A percentile compares a stretch with the other conserved stretches of the same genome.
Evolutionary conservation across 495 filamentous ascomycete genomes (phyloP).

Genomic region (Lentithecium fluviatile): DNA sequence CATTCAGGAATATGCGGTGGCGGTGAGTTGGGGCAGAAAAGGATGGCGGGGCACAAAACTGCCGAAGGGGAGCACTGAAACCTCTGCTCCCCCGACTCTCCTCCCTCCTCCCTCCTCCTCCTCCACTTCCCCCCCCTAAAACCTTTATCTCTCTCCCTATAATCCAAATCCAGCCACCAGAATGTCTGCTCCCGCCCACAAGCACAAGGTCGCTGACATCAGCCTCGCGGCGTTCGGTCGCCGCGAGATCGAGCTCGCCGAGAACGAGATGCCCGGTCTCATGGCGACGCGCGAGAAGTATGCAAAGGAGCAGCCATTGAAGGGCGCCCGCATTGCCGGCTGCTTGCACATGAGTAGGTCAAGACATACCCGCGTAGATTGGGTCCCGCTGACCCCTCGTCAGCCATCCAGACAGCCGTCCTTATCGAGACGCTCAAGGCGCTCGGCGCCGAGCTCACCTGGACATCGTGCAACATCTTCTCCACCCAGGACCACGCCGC

Average conservation of each 20-base stretch:
- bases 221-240: constrained; percentile 96
- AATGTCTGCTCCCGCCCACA: constrained; percentile 79
- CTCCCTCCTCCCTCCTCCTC: background rate
- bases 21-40: no score
- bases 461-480: constrained; percentile 98
- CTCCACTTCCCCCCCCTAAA: background rate
- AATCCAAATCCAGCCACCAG: constrained; percentile 19
- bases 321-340: constrained; percentile 84
- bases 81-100: background rate
- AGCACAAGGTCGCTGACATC: constrained; percentile 98
- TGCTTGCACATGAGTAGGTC: constrained; percentile 95
- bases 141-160: background rate
- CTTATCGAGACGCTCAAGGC: constrained; percentile 94
- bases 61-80: no score
- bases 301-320: constrained; percentile 85
- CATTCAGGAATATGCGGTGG: no score
- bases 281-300: constrained; percentile 95
- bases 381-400: constrained; percentile 28
- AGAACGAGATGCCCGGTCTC: constrained; percentile 98
- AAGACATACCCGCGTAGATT: background rate
- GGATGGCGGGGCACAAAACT: no score
- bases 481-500: constrained; percentile 98
- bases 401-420: constrained; percentile 97
- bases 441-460: constrained; percentile 96
- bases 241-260: constrained; percentile 96